Percentiles rank a stretch among this genome's conserved stretches.
These are phyloP conservation scores for Arabidopsis hybrid DNA, from an alignment of 441 rosid species.

Conservation along the genomic window DNA sequence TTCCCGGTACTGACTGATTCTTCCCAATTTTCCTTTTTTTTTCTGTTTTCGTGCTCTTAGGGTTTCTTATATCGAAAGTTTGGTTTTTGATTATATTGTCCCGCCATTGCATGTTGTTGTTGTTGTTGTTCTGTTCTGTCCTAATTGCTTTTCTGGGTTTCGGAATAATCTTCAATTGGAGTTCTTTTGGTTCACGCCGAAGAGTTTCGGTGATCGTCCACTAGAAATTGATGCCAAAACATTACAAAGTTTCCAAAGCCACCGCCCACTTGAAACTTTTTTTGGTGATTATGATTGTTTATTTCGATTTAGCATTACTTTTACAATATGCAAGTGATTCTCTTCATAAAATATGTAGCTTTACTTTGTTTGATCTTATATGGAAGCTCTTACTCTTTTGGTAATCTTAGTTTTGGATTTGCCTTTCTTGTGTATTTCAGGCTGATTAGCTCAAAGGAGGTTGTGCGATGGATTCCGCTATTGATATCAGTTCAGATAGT, in stretches of 20 bases:
- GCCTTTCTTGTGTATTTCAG: slow-evolving; percentile 39
- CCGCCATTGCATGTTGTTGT: slow-evolving; percentile 35
- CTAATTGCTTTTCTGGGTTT: slow-evolving; percentile 19
- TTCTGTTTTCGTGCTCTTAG: neutral
- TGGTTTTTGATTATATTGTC: slow-evolving; percentile 14
- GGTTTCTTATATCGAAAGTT: slow-evolving; percentile 11
- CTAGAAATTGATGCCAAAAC: slow-evolving; percentile 1
- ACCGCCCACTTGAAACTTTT: neutral
- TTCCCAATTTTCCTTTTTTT: neutral
- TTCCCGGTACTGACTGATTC: slow-evolving; percentile 11
- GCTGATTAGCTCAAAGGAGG: slow-evolving; percentile 39
- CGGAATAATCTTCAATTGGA: neutral
- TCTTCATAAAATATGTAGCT: slow-evolving; percentile 1
- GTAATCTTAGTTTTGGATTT: slow-evolving; percentile 5
- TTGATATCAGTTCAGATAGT: slow-evolving; percentile 68
- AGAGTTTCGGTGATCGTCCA: slow-evolving; percentile 1
- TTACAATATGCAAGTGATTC: neutral
- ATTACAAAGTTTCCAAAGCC: neutral
- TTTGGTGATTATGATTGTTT: slow-evolving; percentile 14
- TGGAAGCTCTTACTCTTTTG: neutral
- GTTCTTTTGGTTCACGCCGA: neutral
- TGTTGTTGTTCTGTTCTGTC: neutral
- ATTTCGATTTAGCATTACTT: neutral
- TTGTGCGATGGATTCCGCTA: slow-evolving; percentile 47
- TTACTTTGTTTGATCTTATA: slow-evolving; percentile 14